Percentiles rank a stretch among this genome's conserved stretches.
Conservation (phyloP, 1,139 yeast genomes). For the Diutina mesorugosa region DNA sequence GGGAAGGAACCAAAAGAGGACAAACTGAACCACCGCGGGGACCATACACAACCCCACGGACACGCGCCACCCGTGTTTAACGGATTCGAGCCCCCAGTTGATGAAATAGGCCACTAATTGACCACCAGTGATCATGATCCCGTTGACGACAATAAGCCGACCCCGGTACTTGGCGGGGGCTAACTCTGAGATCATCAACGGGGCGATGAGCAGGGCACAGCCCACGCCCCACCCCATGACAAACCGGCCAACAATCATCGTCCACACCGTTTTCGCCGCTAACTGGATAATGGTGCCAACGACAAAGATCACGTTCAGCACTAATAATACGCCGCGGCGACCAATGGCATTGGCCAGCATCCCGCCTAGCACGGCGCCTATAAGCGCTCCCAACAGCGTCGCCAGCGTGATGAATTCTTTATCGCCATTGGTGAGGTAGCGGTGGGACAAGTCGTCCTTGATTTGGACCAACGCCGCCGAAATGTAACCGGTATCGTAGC, state of each 20-base stretch:
- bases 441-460: conserved; percentile 52
- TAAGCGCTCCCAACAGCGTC: conserved; percentile 81
- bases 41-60: conserved; percentile 82
- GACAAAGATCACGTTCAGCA: conserved; percentile 67
- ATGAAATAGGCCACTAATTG: conserved; percentile 85
- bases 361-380: conserved; percentile 72
- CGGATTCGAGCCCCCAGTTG: conserved; percentile 74
- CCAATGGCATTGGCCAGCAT: conserved; percentile 70
- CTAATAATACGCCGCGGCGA: conserved; percentile 66
- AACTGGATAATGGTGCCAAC: conserved; percentile 79
- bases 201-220: conserved; percentile 81
- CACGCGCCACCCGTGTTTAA: conserved; percentile 83
- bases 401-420: conserved; percentile 91
- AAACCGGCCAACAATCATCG: conserved; percentile 84
- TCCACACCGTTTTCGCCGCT: conserved; percentile 71
- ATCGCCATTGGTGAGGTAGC: conserved; percentile 50
- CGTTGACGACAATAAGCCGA: conserved; percentile 57
- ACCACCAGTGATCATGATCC: conserved; percentile 76
- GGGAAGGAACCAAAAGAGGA: conserved; percentile 72
- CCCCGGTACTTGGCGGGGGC: conserved; percentile 92
- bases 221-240: conserved; percentile 96
- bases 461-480: conserved; percentile 84
- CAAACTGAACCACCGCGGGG: conserved; percentile 73
- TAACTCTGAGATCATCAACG: conserved; percentile 79
- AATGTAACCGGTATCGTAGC: conserved; percentile 93